These are phyloP conservation scores for Pyrenophora teres DNA, from an alignment of 2,329 filamentous ascomycete genomes.

Conservation along the genomic window DNA sequence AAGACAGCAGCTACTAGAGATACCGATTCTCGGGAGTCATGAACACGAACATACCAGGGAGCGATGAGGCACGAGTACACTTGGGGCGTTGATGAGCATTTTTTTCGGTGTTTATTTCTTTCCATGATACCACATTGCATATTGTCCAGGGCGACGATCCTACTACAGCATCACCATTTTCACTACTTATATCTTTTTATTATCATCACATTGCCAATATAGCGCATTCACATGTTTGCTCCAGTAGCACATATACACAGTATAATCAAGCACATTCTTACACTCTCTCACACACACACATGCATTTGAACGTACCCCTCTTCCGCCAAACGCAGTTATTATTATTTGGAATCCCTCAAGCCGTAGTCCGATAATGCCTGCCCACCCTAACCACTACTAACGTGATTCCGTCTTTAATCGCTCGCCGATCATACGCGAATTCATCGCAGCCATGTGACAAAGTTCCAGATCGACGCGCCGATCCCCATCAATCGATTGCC, in stretches of 20 bases:
- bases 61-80: background rate
- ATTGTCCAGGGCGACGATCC: conserved; percentile 5
- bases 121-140: conserved; percentile 16
- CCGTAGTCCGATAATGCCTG: too few relatives aligned
- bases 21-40: background rate
- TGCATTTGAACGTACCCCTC: too few relatives aligned
- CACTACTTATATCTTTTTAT: background rate
- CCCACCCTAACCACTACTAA: too few relatives aligned
- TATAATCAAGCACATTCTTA: too few relatives aligned
- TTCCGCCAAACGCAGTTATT: too few relatives aligned
- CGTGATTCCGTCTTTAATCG: too few relatives aligned
- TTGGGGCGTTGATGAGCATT: conserved; percentile 13
- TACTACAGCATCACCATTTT: conserved; percentile 5
- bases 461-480: too few relatives aligned
- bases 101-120: conserved; percentile 14
- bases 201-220: background rate
- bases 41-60: conserved; percentile 3
- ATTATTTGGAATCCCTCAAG: too few relatives aligned
- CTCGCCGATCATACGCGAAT: background rate
- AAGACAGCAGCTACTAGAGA: conserved; percentile 35
- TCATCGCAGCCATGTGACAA: too few relatives aligned
- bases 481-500: too few relatives aligned
- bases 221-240: background rate
- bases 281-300: too few relatives aligned
- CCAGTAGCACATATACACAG: background rate